These are phyloP conservation scores for Zychaea mexicana DNA, from an alignment of 371 early-diverging fungal genomes.

Conservation along the genomic window DNA sequence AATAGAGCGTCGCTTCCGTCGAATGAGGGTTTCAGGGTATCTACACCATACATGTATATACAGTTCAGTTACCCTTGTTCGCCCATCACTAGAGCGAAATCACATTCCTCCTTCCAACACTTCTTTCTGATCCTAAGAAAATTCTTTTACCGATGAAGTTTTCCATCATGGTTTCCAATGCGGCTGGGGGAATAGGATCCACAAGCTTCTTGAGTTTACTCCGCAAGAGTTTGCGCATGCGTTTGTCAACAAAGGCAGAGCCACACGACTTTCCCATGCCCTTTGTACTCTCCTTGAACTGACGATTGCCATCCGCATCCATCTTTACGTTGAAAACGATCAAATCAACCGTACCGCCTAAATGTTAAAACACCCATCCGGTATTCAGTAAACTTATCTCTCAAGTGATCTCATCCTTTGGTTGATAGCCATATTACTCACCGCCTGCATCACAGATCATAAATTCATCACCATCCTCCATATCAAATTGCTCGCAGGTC, in stretches of 20 bases:
- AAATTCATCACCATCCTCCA: conserved; percentile 59
- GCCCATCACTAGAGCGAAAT: too few species aligned
- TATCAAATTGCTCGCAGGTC: conserved; percentile 58
- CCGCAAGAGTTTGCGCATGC: conserved; percentile 54
- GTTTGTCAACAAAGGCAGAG: conserved; percentile 56
- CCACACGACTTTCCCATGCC: conserved; percentile 61
- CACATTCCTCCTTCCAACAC: background rate
- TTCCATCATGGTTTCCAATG: conserved; percentile 51
- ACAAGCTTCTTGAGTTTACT: conserved; percentile 43
- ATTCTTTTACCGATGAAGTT: conserved; percentile 40
- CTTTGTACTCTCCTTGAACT: conserved; percentile 54
- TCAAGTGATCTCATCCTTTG: too few species aligned
- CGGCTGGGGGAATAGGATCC: conserved; percentile 35
- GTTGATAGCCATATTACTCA: conserved; percentile 9
- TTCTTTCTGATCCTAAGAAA: background rate
- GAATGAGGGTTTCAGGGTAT: conserved; percentile 52
- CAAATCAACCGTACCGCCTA: conserved; percentile 65
- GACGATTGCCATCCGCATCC: conserved; percentile 36
- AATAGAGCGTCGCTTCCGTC: conserved; percentile 58
- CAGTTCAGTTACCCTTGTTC: too few species aligned
- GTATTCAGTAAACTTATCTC: background rate
- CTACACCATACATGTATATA: too few species aligned
- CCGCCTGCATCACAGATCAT: conserved; percentile 68
- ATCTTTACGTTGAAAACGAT: conserved; percentile 48
- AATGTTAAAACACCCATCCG: background rate